Evolutionary conservation across 345 rosid species (phyloP).

Genomic region (Eucalyptus tenuipes): DNA sequence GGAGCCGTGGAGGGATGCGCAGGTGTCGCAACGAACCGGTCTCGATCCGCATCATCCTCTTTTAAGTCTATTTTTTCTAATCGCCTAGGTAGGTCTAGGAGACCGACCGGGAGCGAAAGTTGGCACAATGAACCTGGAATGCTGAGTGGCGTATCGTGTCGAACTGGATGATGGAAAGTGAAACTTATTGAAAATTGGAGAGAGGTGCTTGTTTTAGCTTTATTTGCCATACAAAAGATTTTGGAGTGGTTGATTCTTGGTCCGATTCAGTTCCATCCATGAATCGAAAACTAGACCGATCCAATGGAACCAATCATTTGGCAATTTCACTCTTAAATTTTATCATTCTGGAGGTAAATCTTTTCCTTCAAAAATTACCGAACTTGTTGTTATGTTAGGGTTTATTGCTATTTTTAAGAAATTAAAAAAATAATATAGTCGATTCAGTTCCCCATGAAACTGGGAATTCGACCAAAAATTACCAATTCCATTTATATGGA

Average conservation of each 20-base stretch:
- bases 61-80: background rate
- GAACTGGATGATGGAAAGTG: background rate
- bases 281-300: fast-evolving
- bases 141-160: background rate
- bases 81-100: background rate
- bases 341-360: fast-evolving
- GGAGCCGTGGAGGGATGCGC: background rate
- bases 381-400: fast-evolving
- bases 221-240: fast-evolving
- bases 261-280: too few relatives aligned
- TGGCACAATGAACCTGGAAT: background rate
- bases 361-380: fast-evolving
- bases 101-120: background rate
- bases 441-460: fast-evolving
- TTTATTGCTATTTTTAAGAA: fast-evolving
- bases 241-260: fast-evolving
- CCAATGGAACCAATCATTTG: fast-evolving
- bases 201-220: background rate
- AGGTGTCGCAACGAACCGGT: background rate
- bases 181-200: too few relatives aligned
- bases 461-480: fast-evolving
- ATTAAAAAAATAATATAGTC: too few relatives aligned
- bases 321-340: too few relatives aligned
- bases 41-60: background rate
- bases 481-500: fast-evolving